A percentile compares a stretch with the other conserved stretches of the same genome.
phyloP scores from a whole-genome alignment of 805 yeast genomes.

The Wickerhamomyces rabaulensis region DNA sequence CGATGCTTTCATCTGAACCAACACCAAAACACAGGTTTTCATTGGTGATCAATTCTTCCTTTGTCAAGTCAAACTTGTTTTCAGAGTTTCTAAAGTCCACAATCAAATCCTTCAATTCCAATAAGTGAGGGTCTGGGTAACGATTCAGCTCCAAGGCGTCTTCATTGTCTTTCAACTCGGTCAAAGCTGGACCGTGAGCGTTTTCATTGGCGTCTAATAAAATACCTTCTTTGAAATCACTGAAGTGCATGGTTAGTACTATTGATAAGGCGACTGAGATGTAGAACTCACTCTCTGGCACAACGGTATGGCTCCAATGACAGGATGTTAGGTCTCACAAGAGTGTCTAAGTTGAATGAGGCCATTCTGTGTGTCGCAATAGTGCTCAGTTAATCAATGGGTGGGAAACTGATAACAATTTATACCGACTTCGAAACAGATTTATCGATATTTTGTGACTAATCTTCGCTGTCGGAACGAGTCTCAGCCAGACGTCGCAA shows the following conservation, averaged over 20 bases:
- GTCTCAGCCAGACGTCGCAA: background rate
- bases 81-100: constrained; percentile 64
- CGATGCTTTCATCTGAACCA: constrained; percentile 96
- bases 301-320: constrained; percentile 88
- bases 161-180: constrained; percentile 40
- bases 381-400: background rate
- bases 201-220: constrained; percentile 95
- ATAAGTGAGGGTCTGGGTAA: constrained; percentile 96
- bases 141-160: constrained; percentile 61
- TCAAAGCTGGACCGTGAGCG: constrained; percentile 81
- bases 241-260: constrained; percentile 6
- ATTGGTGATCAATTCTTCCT: constrained; percentile 36
- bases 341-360: constrained; percentile 43
- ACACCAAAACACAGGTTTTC: constrained; percentile 89
- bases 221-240: constrained; percentile 82
- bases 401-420: background rate
- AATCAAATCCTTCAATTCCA: constrained; percentile 64
- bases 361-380: constrained; percentile 28
- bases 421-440: no score
- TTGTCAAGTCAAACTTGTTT: constrained; percentile 21
- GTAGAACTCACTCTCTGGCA: constrained; percentile 66
- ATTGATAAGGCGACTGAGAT: background rate
- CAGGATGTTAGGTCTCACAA: constrained; percentile 83
- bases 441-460: background rate
- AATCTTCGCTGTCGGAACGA: background rate